Percentiles rank a stretch among this genome's conserved stretches.
Conservation (phyloP, 2,329 filamentous ascomycete genomes). For the Trichophyton rubrum region DNA sequence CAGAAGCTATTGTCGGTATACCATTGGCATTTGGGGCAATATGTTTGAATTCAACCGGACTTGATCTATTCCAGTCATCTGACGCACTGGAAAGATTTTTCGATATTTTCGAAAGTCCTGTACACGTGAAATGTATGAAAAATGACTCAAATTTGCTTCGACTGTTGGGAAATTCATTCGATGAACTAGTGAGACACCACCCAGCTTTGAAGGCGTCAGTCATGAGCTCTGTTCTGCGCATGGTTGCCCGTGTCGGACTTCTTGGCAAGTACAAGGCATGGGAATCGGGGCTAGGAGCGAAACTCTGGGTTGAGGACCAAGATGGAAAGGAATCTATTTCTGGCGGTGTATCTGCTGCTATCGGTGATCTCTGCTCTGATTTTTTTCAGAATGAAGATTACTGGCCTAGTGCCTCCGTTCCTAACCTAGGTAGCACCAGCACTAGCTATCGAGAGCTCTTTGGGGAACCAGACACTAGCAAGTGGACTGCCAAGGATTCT, state of each 20-base stretch:
- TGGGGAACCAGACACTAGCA: constrained; percentile 16
- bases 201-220: constrained; percentile 69
- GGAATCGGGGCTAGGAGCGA: constrained; percentile 61
- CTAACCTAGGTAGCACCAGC: constrained; percentile 17
- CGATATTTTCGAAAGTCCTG: constrained; percentile 89
- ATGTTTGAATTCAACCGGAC: constrained; percentile 74
- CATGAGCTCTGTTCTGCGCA: constrained; percentile 71
- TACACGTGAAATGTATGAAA: constrained; percentile 75
- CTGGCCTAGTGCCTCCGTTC: constrained; percentile 18
- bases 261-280: constrained; percentile 60
- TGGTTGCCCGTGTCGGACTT: constrained; percentile 70
- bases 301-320: constrained; percentile 54
- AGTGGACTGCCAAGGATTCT: constrained; percentile 37
- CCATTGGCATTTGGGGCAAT: constrained; percentile 87
- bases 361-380: constrained; percentile 25
- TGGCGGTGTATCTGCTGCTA: constrained; percentile 36
- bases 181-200: constrained; percentile 90
- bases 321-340: constrained; percentile 49
- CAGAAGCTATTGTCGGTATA: constrained; percentile 76
- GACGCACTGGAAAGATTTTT: constrained; percentile 75
- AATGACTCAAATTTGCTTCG: constrained; percentile 59
- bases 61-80: constrained; percentile 76
- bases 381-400: constrained; percentile 18
- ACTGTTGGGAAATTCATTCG: constrained; percentile 70
- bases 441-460: constrained; percentile 11